Evolutionary conservation across 345 rosid species (phyloP).

Genomic region (Citrus hindsii): DNA sequence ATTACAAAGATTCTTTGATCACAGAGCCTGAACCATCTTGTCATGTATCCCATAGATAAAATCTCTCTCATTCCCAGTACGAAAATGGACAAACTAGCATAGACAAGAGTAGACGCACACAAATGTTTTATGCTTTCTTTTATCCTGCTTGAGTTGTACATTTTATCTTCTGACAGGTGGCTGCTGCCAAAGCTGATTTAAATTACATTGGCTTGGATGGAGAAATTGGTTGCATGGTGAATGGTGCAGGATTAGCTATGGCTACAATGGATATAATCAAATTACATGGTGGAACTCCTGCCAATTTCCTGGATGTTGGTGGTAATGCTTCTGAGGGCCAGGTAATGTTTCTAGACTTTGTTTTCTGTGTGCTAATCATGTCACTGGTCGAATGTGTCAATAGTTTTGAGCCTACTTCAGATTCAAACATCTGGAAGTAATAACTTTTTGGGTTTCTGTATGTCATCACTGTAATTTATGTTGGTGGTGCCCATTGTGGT

Average conservation of each 20-base stretch:
- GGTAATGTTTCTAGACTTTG: slow-evolving; percentile 37
- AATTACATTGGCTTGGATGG: slow-evolving; percentile 98
- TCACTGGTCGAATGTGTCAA: background rate
- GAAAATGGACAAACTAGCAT: background rate
- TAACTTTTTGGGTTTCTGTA: background rate
- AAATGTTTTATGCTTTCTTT: background rate
- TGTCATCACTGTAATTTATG: background rate
- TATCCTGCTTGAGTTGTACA: background rate
- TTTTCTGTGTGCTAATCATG: slow-evolving; percentile 6
- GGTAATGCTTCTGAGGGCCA: slow-evolving; percentile 97
- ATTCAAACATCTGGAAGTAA: background rate
- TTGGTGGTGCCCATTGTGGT: background rate
- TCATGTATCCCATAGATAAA: background rate
- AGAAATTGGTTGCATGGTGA: slow-evolving; percentile 99
- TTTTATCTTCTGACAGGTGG: slow-evolving; percentile 50
- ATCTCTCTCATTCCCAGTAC: background rate
- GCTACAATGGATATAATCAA: slow-evolving; percentile 99
- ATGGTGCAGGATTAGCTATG: slow-evolving; percentile 99
- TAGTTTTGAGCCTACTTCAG: background rate
- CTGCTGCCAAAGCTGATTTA: slow-evolving; percentile 94
- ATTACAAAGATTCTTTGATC: background rate
- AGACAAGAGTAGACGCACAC: background rate
- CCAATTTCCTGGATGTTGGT: slow-evolving; percentile 97
- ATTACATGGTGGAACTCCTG: slow-evolving; percentile 98
- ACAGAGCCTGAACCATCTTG: background rate